Evolutionary conservation across 2,329 filamentous ascomycete species (phyloP).

Genomic region (Apiospora hydei): DNA sequence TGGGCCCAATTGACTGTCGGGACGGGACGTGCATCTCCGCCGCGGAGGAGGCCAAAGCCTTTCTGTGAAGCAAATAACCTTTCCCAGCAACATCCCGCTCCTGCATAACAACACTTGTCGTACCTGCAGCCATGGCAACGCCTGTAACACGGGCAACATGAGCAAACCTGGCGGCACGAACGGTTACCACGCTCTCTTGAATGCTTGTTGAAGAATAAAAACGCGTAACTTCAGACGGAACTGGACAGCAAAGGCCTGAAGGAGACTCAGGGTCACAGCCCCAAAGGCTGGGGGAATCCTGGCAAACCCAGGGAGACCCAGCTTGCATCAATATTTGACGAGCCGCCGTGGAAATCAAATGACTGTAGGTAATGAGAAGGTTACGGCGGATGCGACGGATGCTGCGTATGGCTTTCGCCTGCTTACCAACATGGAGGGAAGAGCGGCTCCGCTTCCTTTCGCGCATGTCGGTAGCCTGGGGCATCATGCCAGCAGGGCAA

Average conservation of each 20-base stretch:
- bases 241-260: not conserved
- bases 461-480: not conserved
- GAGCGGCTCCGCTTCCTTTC: constrained; percentile 2
- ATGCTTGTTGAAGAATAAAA: not conserved
- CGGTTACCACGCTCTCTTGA: not conserved
- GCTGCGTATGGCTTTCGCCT: not conserved
- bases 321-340: not conserved
- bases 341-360: not conserved
- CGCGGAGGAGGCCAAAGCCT: constrained; percentile 1
- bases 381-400: not conserved
- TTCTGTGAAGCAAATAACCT: not conserved
- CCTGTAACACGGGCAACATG: not conserved
- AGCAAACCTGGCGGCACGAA: not conserved
- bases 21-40: constrained; percentile 14
- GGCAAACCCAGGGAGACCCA: not conserved
- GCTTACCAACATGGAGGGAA: not conserved
- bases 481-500: not conserved
- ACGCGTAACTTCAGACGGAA: not conserved
- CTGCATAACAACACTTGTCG: not conserved
- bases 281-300: not conserved
- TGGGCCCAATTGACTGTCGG: not conserved
- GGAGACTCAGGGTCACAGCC: not conserved
- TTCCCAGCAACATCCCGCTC: not conserved
- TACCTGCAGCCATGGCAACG: not conserved
- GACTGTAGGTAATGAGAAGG: not conserved